Conservation (phyloP, 495 filamentous ascomycete species). For the Hypoxylon perforatum region DNA sequence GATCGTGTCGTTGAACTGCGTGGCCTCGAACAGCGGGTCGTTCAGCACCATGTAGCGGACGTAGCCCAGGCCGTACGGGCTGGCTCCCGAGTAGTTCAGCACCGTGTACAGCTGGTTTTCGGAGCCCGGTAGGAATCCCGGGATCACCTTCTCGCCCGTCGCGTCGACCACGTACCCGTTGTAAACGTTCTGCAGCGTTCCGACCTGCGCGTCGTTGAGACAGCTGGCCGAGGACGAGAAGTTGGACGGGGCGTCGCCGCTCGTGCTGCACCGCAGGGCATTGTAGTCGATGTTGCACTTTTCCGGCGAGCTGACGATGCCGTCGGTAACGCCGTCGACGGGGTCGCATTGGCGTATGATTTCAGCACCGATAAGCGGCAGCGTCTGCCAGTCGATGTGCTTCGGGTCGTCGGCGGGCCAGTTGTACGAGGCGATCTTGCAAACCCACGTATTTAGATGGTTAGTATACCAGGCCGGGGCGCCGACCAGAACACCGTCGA, state of each 20-base stretch:
- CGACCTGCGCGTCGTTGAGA: constrained; percentile 66
- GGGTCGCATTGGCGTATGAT: constrained; percentile 73
- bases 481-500: constrained; percentile 77
- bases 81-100: constrained; percentile 48
- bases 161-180: constrained; percentile 57
- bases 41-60: constrained; percentile 57
- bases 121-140: constrained; percentile 56
- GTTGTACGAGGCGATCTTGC: constrained; percentile 52
- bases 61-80: constrained; percentile 55
- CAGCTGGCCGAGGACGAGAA: constrained; percentile 54
- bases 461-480: constrained; percentile 65
- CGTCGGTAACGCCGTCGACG: constrained; percentile 71
- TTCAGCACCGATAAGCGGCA: constrained; percentile 65
- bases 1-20: constrained; percentile 52
- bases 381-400: constrained; percentile 63
- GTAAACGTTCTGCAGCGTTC: constrained; percentile 66
- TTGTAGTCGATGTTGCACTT: constrained; percentile 67
- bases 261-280: constrained; percentile 60
- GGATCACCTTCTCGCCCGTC: constrained; percentile 66
- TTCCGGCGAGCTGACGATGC: constrained; percentile 71
- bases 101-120: constrained; percentile 55
- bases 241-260: constrained; percentile 33
- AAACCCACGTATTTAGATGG: constrained; percentile 62
- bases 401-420: constrained; percentile 56
- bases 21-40: constrained; percentile 51